Conservation (phyloP, 306 rosid genomes). For the Quercus gilva region DNA sequence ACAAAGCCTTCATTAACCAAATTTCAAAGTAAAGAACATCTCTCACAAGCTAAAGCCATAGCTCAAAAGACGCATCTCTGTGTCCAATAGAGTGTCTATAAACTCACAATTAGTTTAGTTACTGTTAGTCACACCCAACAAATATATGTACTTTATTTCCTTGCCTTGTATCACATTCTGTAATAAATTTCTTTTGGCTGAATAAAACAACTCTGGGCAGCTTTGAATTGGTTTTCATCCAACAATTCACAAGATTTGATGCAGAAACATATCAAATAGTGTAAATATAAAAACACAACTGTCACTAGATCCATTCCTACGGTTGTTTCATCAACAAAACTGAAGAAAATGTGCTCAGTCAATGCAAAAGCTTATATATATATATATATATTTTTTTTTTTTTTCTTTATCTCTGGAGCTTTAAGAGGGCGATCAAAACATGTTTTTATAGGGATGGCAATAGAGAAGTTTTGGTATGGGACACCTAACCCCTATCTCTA, state of each 20-base stretch:
- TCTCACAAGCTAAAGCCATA: neutral
- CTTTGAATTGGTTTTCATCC: neutral
- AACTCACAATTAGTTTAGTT: neutral
- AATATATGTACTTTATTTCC: neutral
- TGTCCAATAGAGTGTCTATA: neutral
- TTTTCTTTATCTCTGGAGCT: neutral
- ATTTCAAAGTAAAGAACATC: neutral
- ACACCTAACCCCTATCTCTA: too few species aligned
- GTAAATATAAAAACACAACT: neutral
- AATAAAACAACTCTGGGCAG: neutral
- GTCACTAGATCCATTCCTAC: neutral
- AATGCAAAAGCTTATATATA: neutral
- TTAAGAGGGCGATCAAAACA: neutral
- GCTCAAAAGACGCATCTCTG: neutral
- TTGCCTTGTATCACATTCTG: neutral
- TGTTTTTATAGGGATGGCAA: too few species aligned
- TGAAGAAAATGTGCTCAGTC: neutral
- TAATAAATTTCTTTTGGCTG: neutral
- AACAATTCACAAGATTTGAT: neutral
- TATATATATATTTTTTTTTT: too few species aligned
- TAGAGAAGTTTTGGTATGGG: too few species aligned
- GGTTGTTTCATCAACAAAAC: neutral
- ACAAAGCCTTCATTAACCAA: neutral
- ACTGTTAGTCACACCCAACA: neutral
- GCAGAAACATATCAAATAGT: neutral